Percentiles rank a stretch among this genome's conserved stretches.
These are phyloP conservation scores for Astrocystis sublimbata DNA, from an alignment of 495 filamentous ascomycete genomes.

Conservation along the genomic window DNA sequence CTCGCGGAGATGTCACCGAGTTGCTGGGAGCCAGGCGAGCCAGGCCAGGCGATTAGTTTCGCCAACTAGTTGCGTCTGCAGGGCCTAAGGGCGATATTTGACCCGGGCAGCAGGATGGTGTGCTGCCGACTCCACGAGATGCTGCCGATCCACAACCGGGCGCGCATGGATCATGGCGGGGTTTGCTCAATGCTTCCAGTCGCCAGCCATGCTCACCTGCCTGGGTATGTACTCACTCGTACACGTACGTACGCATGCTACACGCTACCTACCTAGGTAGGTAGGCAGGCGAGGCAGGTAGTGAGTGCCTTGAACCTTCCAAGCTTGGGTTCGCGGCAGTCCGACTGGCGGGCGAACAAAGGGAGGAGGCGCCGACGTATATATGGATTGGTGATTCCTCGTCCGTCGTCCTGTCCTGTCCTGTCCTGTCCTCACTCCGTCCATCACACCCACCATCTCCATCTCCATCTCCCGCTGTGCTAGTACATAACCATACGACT, in stretches of 20 bases:
- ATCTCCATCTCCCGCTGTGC: neutral
- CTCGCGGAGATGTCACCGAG: too few relatives aligned
- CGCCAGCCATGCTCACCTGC: too few relatives aligned
- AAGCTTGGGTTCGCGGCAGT: neutral
- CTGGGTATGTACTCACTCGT: too few relatives aligned
- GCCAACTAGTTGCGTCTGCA: too few relatives aligned
- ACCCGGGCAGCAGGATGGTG: conserved; percentile 22
- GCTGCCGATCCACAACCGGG: conserved; percentile 29
- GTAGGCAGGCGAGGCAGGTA: too few relatives aligned
- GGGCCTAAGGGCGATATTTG: conserved; percentile 35
- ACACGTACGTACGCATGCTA: too few relatives aligned
- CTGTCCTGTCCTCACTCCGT: neutral
- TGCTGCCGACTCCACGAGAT: conserved; percentile 29
- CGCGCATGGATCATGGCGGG: conserved; percentile 29
- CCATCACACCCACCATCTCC: neutral
- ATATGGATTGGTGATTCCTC: conserved; percentile 4
- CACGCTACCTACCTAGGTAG: too few relatives aligned
- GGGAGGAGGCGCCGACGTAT: too few relatives aligned
- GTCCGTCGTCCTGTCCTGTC: neutral
- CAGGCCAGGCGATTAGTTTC: too few relatives aligned
- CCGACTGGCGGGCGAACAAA: neutral
- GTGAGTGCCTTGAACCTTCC: conserved; percentile 14
- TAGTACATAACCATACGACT: too few relatives aligned
- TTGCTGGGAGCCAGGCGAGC: too few relatives aligned
- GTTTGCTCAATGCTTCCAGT: too few relatives aligned